Base-by-base conservation (phyloP, 176 grass and related monocot genomes). In the Sorghum bicolor region DNA sequence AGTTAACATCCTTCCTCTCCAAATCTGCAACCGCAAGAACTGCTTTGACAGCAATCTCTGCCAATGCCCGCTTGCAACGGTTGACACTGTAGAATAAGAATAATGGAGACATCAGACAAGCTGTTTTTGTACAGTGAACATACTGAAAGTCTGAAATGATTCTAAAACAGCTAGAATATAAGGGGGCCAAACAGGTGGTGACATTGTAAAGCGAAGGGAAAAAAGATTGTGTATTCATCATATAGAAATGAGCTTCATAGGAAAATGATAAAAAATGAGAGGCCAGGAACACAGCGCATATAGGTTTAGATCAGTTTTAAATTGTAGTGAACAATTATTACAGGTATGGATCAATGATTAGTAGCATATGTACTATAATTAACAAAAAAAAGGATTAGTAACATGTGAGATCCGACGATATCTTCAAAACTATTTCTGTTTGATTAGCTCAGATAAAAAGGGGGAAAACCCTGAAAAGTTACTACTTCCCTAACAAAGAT, bases 1-100 rank as follows among this genome's bases (percentile, higher is more conserved):
- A 83, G 62, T 99, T 99, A 68, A 99, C 93, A 87, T 99, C 96
- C 86, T 96, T 99, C 83, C 96, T 93, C 75, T 98, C 96, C 70
- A 96, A 90, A 88, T 99, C 96, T 6, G 96, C 93, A 75, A 99
- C 96, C 3, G 93, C 91, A 75, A 99, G 93, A 75, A 99, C 96
- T 53, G 96, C 93, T 88, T 99, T 96, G 68, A 99, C 93, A 82
- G 93, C 83, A 80, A 96, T 94, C 88, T 94, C 91, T 64, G 93
- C 91, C 38, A 99, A 79, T 13, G 70, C 64, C 17, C 81, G 70
- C 74, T 99, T 99, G 83, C 96, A 99, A 80, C 91, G 96, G 82
- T 87, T 92, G 48, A 99, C 93, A 71, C 96, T 99, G 87, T 11
- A 86, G 14, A 80, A 85, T 52, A 53, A 83, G 20, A 82, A 81